Evolutionary conservation across 345 rosid species (phyloP).

Genomic region (Ailanthus altissimus): DNA sequence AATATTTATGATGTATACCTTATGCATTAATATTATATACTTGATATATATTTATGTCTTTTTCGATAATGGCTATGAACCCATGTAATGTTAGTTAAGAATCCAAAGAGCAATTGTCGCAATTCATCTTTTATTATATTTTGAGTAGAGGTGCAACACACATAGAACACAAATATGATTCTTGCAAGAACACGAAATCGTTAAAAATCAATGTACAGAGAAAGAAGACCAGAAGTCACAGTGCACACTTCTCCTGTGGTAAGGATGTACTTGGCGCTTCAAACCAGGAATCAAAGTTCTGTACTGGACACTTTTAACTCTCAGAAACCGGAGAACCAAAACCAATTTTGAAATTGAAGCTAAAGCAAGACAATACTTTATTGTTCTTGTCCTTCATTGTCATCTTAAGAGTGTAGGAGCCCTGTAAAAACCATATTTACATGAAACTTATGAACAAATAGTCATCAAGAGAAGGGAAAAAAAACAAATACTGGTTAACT

Average conservation of each 20-base stretch:
- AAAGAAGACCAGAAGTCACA: not conserved
- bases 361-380: slow-evolving; percentile 55
- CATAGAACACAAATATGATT: not conserved
- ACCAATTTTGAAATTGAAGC: slow-evolving; percentile 52
- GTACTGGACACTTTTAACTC: slow-evolving; percentile 6
- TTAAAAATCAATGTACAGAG: not conserved
- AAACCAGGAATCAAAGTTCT: not conserved
- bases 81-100: not conserved
- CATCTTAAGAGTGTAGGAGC: slow-evolving; percentile 58
- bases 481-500: too few species aligned
- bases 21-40: too few species aligned
- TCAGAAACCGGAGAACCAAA: slow-evolving; percentile 24
- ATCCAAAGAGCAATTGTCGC: not conserved
- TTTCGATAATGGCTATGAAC: too few species aligned
- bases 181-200: not conserved
- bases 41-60: too few species aligned
- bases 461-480: not conserved
- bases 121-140: not conserved
- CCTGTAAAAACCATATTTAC: slow-evolving; percentile 39
- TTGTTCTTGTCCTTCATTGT: slow-evolving; percentile 43
- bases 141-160: not conserved
- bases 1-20: too few species aligned
- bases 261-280: not conserved
- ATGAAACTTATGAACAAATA: not conserved
- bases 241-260: not conserved